Percentiles rank a stretch among this genome's conserved stretches.
Evolutionary conservation across 2,329 filamentous ascomycete species (phyloP).

Genomic region (Phialocephala subalpina): DNA sequence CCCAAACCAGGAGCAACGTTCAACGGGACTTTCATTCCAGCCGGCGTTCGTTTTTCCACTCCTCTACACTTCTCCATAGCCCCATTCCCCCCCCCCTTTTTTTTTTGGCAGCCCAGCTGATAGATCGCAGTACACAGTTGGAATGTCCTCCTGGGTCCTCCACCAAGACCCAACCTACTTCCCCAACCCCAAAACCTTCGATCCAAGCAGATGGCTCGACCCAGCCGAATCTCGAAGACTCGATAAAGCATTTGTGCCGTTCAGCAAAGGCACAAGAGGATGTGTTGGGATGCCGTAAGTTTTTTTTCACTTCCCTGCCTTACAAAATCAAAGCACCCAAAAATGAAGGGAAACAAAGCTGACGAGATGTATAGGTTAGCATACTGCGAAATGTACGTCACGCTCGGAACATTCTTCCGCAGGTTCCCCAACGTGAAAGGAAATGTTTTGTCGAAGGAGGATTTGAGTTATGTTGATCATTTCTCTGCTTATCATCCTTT

Average conservation of each 20-base stretch:
- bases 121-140: conserved; percentile 33
- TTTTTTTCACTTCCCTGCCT: neutral
- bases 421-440: conserved; percentile 39
- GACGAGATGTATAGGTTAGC: conserved; percentile 40
- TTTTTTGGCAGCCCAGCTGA: no score
- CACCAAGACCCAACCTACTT: conserved; percentile 46
- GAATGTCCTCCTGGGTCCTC: conserved; percentile 46
- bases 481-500: conserved; percentile 39
- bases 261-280: conserved; percentile 22
- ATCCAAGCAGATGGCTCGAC: conserved; percentile 46
- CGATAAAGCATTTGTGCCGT: conserved; percentile 46
- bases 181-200: conserved; percentile 44
- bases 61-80: neutral
- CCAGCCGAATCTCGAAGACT: conserved; percentile 29
- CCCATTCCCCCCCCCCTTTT: no score
- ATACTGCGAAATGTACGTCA: conserved; percentile 47
- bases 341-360: neutral
- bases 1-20: conserved; percentile 44
- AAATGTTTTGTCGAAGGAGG: conserved; percentile 32
- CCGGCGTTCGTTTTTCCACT: conserved; percentile 35
- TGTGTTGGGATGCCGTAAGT: conserved; percentile 30
- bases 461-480: conserved; percentile 43
- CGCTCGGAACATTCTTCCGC: conserved; percentile 43
- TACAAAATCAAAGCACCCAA: neutral
- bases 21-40: conserved; percentile 44